Percentiles rank a stretch among this genome's conserved stretches.
These are phyloP conservation scores for Aspergillus fumigatus DNA, from an alignment of 2,329 filamentous ascomycete species.

Conservation along the genomic window DNA sequence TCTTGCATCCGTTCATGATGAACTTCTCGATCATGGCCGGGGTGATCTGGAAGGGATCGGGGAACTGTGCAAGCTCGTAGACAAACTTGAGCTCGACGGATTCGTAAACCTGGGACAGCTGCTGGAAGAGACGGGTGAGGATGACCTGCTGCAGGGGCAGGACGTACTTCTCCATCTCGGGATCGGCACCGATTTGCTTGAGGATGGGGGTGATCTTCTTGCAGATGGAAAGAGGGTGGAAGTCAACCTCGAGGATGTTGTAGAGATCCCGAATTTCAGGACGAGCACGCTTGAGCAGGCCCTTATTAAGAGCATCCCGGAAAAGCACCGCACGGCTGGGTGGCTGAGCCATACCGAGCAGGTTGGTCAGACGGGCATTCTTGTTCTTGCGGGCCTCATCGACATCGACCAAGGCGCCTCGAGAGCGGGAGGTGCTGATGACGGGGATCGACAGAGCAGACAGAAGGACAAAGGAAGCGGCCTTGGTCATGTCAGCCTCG, in stretches of 20 bases:
- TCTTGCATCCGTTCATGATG: conserved; percentile 99
- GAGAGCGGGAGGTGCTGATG: conserved; percentile 95
- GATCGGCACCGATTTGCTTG: conserved; percentile 83
- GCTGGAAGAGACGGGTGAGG: conserved; percentile 95
- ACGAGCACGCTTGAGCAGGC: conserved; percentile 83
- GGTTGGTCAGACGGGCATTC: conserved; percentile 93
- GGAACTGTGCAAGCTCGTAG: conserved; percentile 89
- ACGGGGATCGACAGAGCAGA: conserved; percentile 97
- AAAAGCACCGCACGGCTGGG: conserved; percentile 88
- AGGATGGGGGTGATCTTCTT: conserved; percentile 98
- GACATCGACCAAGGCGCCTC: conserved; percentile 91
- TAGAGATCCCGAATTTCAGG: conserved; percentile 96
- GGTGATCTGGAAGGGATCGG: conserved; percentile 90
- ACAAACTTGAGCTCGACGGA: conserved; percentile 94
- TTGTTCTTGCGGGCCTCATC: conserved; percentile 98
- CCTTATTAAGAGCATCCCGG: conserved; percentile 93
- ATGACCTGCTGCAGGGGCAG: conserved; percentile 96
- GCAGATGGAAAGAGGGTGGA: conserved; percentile 97
- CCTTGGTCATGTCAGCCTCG: conserved; percentile 87
- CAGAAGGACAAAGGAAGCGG: conserved; percentile 90
- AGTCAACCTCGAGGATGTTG: conserved; percentile 98
- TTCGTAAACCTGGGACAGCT: conserved; percentile 97
- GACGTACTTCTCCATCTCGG: conserved; percentile 97
- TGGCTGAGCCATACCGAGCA: conserved; percentile 85
- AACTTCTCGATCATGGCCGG: conserved; percentile 96